phyloP scores from a whole-genome alignment of 2,329 filamentous ascomycete species.

The Akanthomyces muscarius region DNA sequence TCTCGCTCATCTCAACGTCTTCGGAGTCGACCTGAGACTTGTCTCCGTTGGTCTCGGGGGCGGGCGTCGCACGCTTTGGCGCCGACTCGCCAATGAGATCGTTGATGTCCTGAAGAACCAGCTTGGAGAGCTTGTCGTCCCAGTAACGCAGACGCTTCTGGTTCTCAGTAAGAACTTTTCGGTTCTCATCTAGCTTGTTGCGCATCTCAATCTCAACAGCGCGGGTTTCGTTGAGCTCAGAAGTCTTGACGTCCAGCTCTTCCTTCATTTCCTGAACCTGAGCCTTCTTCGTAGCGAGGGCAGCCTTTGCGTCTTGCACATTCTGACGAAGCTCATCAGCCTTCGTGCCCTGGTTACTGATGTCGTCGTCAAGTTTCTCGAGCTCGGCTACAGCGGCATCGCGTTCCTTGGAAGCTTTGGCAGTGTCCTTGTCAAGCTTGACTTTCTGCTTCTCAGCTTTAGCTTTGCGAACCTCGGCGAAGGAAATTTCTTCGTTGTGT shows the following conservation, averaged over 20 bases:
- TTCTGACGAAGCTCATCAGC: conserved; percentile 68
- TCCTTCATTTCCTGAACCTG: conserved; percentile 75
- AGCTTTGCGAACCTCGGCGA: conserved; percentile 78
- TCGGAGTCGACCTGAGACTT: conserved; percentile 27
- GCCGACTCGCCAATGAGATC: conserved; percentile 51
- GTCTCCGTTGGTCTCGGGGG: conserved; percentile 20
- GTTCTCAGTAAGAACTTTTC: conserved; percentile 83
- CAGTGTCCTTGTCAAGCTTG: conserved; percentile 81
- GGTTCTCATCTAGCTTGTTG: conserved; percentile 94
- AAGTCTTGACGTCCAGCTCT: conserved; percentile 80
- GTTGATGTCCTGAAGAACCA: conserved; percentile 75
- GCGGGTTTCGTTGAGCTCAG: conserved; percentile 82
- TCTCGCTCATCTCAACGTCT: conserved; percentile 30
- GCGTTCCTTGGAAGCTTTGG: conserved; percentile 75
- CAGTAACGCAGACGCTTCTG: conserved; percentile 80
- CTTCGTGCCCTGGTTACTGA: conserved; percentile 70
- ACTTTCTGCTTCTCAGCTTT: conserved; percentile 90
- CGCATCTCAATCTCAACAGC: conserved; percentile 96
- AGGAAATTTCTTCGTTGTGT: conserved; percentile 76
- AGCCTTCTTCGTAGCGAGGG: conserved; percentile 72
- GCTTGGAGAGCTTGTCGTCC: conserved; percentile 83
- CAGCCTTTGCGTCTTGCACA: conserved; percentile 79
- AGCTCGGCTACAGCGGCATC: conserved; percentile 68
- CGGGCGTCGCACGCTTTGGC: conserved; percentile 25
- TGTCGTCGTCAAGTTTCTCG: conserved; percentile 73